These are phyloP conservation scores for Phytophthora palmivora DNA, from an alignment of 352 stramenopile species.

Conservation along the genomic window DNA sequence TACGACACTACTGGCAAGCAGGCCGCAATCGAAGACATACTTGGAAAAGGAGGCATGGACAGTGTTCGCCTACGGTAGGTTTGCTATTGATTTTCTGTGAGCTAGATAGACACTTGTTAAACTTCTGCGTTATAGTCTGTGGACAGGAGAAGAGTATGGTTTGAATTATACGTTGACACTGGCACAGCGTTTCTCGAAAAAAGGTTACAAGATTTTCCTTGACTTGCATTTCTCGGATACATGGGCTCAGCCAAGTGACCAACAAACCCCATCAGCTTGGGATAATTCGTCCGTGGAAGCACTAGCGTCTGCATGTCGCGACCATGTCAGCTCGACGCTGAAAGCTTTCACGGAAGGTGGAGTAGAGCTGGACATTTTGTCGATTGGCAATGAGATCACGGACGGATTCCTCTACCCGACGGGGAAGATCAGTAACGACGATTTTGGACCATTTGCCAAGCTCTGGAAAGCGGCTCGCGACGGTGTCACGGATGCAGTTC, in stretches of 20 bases:
- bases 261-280: conserved; percentile 27
- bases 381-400: conserved; percentile 45
- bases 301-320: conserved; percentile 19
- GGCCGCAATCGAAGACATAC: conserved; percentile 33
- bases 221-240: conserved; percentile 49
- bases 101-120: no score
- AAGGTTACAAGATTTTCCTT: conserved; percentile 41
- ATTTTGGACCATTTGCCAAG: conserved; percentile 35
- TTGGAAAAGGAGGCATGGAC: conserved; percentile 38
- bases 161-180: conserved; percentile 35
- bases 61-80: conserved; percentile 40
- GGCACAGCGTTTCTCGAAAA: conserved; percentile 37
- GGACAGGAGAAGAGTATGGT: conserved; percentile 34
- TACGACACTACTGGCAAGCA: conserved; percentile 26
- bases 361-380: conserved; percentile 36
- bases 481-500: conserved; percentile 35
- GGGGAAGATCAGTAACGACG: conserved; percentile 32
- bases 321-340: conserved; percentile 41
- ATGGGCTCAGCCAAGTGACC: conserved; percentile 32
- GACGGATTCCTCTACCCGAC: conserved; percentile 40
- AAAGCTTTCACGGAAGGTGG: conserved; percentile 38
- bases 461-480: conserved; percentile 35
- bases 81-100: no score
- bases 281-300: conserved; percentile 28
- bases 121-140: conserved; percentile 17